Evolutionary conservation across 2,329 filamentous ascomycete species (phyloP).

Genomic region (Penicillium sp.): DNA sequence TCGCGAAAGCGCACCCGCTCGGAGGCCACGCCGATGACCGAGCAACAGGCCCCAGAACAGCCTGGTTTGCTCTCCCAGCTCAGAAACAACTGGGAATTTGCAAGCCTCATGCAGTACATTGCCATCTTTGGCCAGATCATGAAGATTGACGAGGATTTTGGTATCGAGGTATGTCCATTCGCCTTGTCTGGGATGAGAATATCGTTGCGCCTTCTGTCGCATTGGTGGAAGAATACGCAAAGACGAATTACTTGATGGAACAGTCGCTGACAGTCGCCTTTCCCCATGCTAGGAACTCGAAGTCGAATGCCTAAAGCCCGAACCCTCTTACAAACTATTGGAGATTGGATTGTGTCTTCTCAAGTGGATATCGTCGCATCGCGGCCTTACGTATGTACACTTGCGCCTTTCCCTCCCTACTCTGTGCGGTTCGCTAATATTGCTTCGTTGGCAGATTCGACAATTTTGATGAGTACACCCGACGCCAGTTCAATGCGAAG

Average conservation of each 20-base stretch:
- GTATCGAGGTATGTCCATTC: conserved; percentile 69
- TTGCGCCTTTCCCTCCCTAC: not conserved
- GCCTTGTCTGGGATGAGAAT: not conserved
- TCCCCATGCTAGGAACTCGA: conserved; percentile 68
- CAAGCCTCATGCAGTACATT: conserved; percentile 89
- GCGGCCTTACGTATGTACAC: conserved; percentile 74
- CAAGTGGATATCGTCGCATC: conserved; percentile 90
- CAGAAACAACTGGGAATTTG: conserved; percentile 93
- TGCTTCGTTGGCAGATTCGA: conserved; percentile 57
- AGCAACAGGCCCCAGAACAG: conserved; percentile 36
- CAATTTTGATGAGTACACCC: conserved; percentile 88
- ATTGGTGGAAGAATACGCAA: not conserved
- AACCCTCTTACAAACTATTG: conserved; percentile 66
- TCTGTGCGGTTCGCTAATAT: conserved; percentile 5
- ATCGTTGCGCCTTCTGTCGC: conserved; percentile 16
- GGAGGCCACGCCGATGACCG: conserved; percentile 53
- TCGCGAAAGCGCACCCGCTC: conserved; percentile 55
- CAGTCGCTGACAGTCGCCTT: not conserved
- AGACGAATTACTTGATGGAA: not conserved
- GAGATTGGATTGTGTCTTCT: conserved; percentile 82
- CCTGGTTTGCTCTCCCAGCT: conserved; percentile 59
- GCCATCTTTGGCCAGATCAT: conserved; percentile 83
- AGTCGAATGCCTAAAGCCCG: conserved; percentile 75
- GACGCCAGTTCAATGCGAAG: conserved; percentile 82
- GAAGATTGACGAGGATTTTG: conserved; percentile 83